Evolutionary conservation across 805 yeast genomes (phyloP).

Genomic region (Suhomyces pyralidae): DNA sequence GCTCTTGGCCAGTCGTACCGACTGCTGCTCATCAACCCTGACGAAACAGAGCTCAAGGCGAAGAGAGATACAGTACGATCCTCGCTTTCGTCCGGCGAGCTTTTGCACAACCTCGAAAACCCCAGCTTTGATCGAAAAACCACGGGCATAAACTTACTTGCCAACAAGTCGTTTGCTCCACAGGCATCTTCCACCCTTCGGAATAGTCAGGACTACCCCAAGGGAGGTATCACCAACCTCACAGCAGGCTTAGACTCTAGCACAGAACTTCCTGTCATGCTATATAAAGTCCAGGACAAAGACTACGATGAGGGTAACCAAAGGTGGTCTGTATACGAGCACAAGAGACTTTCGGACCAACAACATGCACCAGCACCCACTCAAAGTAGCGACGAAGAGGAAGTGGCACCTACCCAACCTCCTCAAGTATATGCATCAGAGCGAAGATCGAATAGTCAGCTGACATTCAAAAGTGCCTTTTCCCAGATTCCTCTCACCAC

Average conservation of each 20-base stretch:
- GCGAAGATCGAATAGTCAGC: not conserved
- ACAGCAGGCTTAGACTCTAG: constrained; percentile 28
- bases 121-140: constrained; percentile 6
- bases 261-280: constrained; percentile 26
- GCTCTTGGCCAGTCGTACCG: not conserved
- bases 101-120: constrained; percentile 22
- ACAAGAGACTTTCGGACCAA: constrained; percentile 2
- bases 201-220: constrained; percentile 6
- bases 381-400: constrained; percentile 1
- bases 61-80: constrained; percentile 13
- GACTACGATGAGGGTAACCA: constrained; percentile 21
- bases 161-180: constrained; percentile 5
- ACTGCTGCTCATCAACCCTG: constrained; percentile 8
- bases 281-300: constrained; percentile 30
- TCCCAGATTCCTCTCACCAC: constrained; percentile 2
- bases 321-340: constrained; percentile 26
- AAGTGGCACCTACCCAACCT: not conserved
- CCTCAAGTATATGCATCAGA: not conserved
- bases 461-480: constrained; percentile 2
- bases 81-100: constrained; percentile 30
- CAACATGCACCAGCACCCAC: not conserved
- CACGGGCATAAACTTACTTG: not conserved
- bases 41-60: constrained; percentile 6
- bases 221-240: constrained; percentile 12
- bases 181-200: constrained; percentile 8